Percentiles rank a stretch among this genome's conserved stretches.
These are phyloP conservation scores for Marchantia paleacea DNA, from an alignment of 225 moss, liverwort and hornwort genomes.

Conservation along the genomic window DNA sequence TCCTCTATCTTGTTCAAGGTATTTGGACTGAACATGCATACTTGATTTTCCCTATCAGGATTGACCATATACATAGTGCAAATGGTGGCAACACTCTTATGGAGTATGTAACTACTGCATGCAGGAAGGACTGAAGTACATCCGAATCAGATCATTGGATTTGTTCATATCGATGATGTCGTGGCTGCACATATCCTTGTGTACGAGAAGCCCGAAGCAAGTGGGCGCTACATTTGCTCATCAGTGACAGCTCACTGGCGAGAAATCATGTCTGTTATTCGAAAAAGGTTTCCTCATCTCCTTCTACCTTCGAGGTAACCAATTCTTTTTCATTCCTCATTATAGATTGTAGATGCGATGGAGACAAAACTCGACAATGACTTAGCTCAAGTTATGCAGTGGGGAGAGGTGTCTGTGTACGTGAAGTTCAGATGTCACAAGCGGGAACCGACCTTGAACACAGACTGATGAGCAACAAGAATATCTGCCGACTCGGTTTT, in stretches of 20 bases:
- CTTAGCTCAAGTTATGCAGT: background rate
- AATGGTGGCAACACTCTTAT: no score
- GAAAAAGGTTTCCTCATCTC: constrained; percentile 52
- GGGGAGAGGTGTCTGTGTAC: background rate
- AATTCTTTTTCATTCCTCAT: background rate
- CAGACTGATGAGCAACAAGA: background rate
- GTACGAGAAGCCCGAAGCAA: constrained; percentile 60
- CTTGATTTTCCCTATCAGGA: background rate
- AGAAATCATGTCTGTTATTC: constrained; percentile 55
- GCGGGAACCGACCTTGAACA: background rate
- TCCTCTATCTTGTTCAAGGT: constrained; percentile 67
- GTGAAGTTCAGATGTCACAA: background rate
- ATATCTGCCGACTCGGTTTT: background rate
- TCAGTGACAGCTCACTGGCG: constrained; percentile 60
- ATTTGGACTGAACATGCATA: background rate
- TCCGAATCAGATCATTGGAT: constrained; percentile 69
- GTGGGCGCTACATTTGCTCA: constrained; percentile 84
- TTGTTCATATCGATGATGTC: constrained; percentile 94
- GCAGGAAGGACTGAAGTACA: constrained; percentile 56
- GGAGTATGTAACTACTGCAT: background rate
- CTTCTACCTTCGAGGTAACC: constrained; percentile 52
- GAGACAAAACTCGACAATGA: no score
- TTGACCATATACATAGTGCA: no score
- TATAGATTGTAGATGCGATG: no score
- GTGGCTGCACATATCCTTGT: constrained; percentile 70